Base-by-base conservation (phyloP, 768 basidiomycete species). In the Russula sp. region DNA sequence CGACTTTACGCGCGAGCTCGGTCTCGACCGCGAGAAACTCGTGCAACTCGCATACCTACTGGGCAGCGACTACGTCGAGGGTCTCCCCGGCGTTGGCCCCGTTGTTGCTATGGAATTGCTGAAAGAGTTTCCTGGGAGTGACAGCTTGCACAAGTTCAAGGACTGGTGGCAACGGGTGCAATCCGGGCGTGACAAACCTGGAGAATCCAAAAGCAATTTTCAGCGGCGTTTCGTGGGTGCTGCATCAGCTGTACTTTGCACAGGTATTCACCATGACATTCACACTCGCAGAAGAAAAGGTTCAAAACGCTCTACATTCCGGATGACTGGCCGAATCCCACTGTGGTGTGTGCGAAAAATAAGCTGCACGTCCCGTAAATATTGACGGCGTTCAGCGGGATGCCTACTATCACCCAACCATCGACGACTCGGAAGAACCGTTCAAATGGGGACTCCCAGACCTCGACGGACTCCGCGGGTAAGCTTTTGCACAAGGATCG, bases 371-470 rank as follows among this genome's bases (percentile, higher is more conserved):
- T 8, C 8, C 40, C 20, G 14, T 39, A 34, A 44, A 13, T 1
- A 18, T 22, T 55, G 20, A 57, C 49, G 34, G 11, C 27, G 3
- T 31, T 4, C 71, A 97, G 94, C 79, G 89, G 62, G 92, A 96
- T 63, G 96, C 93, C 9, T 99, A 99, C 74, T 89, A 90, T 71
- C 85, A 94, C 70, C 96, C 96, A 0, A 83, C 87, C 0, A 89
- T 96, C 7, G 94, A 98, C 71, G 83, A 84, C 44, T 96, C 94
- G 0, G 87, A 94, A 59, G 95, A 98, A 66, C 87, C 90, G 0
- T 98, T 99, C 73, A 91, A 93, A 69, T 99, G 96, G 96, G 94
- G 92, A 4, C 77, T 94, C 65, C 93, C 95, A n/a, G 97, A 98
- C 72, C 83, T 99, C 2, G 93, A 97, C 71, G 94, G 88, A 3